Conservation (phyloP, 139 green algal species). For the Desmodesmus armatus region DNA sequence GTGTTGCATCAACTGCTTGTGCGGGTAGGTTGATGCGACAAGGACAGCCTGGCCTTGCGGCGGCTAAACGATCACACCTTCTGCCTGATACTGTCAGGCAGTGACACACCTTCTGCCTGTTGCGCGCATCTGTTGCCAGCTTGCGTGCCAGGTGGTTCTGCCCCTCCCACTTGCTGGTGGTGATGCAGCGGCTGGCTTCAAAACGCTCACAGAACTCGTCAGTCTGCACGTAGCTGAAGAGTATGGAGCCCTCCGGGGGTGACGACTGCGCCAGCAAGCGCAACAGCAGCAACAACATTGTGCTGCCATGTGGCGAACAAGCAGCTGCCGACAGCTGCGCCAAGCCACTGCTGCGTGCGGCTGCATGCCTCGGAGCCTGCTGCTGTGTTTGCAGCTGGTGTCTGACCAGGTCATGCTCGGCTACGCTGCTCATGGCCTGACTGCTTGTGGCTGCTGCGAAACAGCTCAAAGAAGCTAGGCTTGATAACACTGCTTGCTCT, state of each 20-base stretch:
- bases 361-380: neutral
- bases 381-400: neutral
- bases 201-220: conserved; percentile 65
- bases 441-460: too few species aligned
- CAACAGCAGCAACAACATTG: neutral
- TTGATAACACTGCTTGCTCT: too few species aligned
- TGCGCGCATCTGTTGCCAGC: conserved; percentile 7
- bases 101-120: conserved; percentile 41
- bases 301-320: neutral
- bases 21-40: too few species aligned
- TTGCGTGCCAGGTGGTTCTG: conserved; percentile 39
- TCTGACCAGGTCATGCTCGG: neutral
- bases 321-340: neutral
- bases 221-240: conserved; percentile 69
- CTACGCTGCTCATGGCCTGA: too few species aligned
- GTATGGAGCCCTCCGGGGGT: conserved; percentile 44
- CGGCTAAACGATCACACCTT: too few species aligned
- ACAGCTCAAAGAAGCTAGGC: too few species aligned
- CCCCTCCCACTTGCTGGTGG: conserved; percentile 54
- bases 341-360: neutral
- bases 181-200: conserved; percentile 57
- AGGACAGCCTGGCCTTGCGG: too few species aligned
- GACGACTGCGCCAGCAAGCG: neutral
- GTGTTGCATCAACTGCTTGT: neutral
- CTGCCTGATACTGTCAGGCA: neutral